Conservation (phyloP, 345 rosid genomes). For the Melastoma malabathricum region DNA sequence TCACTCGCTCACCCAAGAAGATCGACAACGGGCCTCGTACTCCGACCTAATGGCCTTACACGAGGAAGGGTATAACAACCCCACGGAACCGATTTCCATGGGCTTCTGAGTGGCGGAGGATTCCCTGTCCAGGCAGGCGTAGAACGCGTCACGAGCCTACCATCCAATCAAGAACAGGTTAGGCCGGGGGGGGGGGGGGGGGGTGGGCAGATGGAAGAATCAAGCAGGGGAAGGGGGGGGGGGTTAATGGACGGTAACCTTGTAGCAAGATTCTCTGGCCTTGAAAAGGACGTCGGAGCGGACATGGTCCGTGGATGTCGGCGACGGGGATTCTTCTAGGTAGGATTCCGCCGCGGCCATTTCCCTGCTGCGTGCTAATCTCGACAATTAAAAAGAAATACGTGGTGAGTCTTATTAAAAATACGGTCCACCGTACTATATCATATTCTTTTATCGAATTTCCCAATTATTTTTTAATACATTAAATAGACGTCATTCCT, state of each 20-base stretch:
- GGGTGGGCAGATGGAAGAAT: no score
- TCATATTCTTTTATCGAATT: no score
- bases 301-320: slow-evolving; percentile 34
- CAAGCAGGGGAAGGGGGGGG: no score
- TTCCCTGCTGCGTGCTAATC: no score
- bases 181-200: no score
- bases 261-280: slow-evolving; percentile 71
- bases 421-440: no score
- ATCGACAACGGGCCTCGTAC: slow-evolving; percentile 41
- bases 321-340: slow-evolving; percentile 18
- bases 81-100: slow-evolving; percentile 65
- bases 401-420: no score
- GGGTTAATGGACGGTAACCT: no score
- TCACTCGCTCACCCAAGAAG: slow-evolving; percentile 35
- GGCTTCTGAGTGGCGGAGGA: slow-evolving; percentile 46
- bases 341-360: no score
- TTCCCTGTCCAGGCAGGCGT: slow-evolving; percentile 54
- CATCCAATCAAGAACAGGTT: not conserved
- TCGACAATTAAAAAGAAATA: no score
- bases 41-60: slow-evolving; percentile 45
- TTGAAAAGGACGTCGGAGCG: slow-evolving; percentile 56
- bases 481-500: no score
- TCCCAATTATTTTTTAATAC: no score
- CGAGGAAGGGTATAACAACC: slow-evolving; percentile 54
- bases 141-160: slow-evolving; percentile 75